Evolutionary conservation across 2,329 filamentous ascomycete species (phyloP).

Genomic region (Aureobasidium sp.): DNA sequence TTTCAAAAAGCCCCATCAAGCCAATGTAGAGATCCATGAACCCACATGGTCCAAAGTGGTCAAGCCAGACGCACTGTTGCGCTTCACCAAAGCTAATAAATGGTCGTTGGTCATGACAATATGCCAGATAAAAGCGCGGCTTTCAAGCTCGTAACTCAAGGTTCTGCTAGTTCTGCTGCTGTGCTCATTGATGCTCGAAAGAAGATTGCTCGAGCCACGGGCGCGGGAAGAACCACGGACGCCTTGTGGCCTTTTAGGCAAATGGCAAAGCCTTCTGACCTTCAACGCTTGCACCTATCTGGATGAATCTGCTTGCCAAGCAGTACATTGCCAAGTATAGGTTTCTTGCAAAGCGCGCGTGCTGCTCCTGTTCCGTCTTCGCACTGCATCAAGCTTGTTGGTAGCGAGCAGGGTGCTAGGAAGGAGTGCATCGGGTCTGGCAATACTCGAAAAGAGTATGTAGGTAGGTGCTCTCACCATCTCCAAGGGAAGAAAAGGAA

Average conservation of each 20-base stretch:
- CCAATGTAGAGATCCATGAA: background rate
- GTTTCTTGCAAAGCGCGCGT: conserved; percentile 23
- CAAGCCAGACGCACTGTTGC: background rate
- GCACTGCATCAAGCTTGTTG: conserved; percentile 32
- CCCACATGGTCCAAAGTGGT: background rate
- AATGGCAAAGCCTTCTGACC: conserved; percentile 25
- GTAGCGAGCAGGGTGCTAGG: conserved; percentile 21
- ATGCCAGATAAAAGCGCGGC: background rate
- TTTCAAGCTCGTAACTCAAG: background rate
- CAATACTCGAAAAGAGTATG: background rate
- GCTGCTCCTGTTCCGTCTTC: conserved; percentile 52
- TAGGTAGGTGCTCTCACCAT: background rate
- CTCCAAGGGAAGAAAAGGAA: conserved; percentile 3
- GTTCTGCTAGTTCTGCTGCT: conserved; percentile 33
- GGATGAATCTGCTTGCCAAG: conserved; percentile 20
- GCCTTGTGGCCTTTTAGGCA: background rate
- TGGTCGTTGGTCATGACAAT: background rate
- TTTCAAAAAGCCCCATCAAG: background rate
- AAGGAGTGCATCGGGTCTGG: conserved; percentile 15
- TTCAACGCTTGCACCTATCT: conserved; percentile 28
- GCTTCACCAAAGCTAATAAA: background rate
- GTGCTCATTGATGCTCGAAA: conserved; percentile 44
- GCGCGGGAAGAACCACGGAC: background rate
- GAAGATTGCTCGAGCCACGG: background rate
- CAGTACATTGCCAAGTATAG: conserved; percentile 15